Evolutionary conservation across 345 rosid genomes (phyloP).

Genomic region (Tarenaya hassleriana): DNA sequence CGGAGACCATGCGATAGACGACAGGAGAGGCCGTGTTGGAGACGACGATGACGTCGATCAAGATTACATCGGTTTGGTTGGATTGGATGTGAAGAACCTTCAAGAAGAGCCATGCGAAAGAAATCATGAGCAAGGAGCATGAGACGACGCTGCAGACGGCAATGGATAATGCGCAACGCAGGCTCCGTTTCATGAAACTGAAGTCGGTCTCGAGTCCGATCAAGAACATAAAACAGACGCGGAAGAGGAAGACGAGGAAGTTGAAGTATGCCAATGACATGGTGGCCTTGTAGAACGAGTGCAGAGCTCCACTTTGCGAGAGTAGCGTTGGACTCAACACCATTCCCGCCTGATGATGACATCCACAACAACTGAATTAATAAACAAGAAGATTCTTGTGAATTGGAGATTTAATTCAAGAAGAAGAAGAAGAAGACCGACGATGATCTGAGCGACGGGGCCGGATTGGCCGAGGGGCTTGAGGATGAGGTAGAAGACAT

Average conservation of each 20-base stretch:
- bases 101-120: slow-evolving; percentile 34
- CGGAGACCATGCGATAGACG: slow-evolving; percentile 53
- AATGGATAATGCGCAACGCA: slow-evolving; percentile 37
- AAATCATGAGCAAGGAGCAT: slow-evolving; percentile 36
- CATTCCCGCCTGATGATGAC: slow-evolving; percentile 58
- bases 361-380: slow-evolving; percentile 2
- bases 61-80: slow-evolving; percentile 19
- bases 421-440: slow-evolving; percentile 13
- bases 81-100: slow-evolving; percentile 17
- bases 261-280: slow-evolving; percentile 49
- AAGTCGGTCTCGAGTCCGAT: slow-evolving; percentile 67
- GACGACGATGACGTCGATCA: slow-evolving; percentile 34
- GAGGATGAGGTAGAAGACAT: slow-evolving; percentile 64
- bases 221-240: slow-evolving; percentile 67
- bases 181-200: slow-evolving; percentile 45
- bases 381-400: neutral
- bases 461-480: slow-evolving; percentile 75
- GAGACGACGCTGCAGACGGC: slow-evolving; percentile 38
- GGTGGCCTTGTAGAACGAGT: slow-evolving; percentile 44
- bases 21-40: slow-evolving; percentile 72
- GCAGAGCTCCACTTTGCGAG: slow-evolving; percentile 38
- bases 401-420: neutral
- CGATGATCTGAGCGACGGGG: slow-evolving; percentile 84
- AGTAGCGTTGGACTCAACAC: slow-evolving; percentile 56
- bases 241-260: slow-evolving; percentile 40